A percentile compares a stretch with the other conserved stretches of the same genome.
phyloP scores from a whole-genome alignment of 2,329 filamentous ascomycete genomes.

The Cordyceps fumosorosea region DNA sequence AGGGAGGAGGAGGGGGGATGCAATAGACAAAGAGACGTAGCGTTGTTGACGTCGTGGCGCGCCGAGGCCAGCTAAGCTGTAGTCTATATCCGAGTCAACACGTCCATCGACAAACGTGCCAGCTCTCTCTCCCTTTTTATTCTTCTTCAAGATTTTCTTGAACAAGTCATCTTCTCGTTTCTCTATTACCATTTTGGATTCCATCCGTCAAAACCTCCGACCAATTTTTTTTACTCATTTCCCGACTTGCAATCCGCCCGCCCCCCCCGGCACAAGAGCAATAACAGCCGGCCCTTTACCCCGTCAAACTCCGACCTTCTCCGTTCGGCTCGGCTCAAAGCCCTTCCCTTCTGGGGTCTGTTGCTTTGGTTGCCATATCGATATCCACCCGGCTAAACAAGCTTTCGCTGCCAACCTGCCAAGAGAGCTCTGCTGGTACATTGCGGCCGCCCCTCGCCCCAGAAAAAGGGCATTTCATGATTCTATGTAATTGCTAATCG shows the following conservation, averaged over 20 bases:
- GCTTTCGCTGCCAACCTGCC: neutral
- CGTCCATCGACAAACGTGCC: neutral
- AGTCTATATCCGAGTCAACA: neutral
- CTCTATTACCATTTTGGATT: too few species aligned
- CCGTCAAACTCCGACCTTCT: constrained; percentile 11
- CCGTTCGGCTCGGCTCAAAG: constrained; percentile 14
- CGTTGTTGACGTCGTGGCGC: neutral
- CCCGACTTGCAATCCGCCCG: neutral
- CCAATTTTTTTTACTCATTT: neutral
- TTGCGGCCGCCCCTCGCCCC: neutral
- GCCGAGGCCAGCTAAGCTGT: neutral
- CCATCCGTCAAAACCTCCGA: too few species aligned
- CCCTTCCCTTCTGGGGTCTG: neutral
- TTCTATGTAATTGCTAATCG: constrained; percentile 8
- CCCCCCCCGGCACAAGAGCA: neutral
- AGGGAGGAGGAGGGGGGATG: neutral
- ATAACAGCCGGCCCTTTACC: neutral
- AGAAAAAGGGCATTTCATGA: neutral
- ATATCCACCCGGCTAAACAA: neutral
- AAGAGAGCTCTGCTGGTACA: neutral
- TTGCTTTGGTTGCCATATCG: neutral
- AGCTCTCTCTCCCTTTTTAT: neutral
- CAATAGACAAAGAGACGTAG: neutral
- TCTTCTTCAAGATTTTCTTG: neutral
- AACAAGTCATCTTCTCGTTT: too few species aligned